These are phyloP conservation scores for Saccharomycopsis sp. DNA, from an alignment of 805 yeast species.

Conservation along the genomic window DNA sequence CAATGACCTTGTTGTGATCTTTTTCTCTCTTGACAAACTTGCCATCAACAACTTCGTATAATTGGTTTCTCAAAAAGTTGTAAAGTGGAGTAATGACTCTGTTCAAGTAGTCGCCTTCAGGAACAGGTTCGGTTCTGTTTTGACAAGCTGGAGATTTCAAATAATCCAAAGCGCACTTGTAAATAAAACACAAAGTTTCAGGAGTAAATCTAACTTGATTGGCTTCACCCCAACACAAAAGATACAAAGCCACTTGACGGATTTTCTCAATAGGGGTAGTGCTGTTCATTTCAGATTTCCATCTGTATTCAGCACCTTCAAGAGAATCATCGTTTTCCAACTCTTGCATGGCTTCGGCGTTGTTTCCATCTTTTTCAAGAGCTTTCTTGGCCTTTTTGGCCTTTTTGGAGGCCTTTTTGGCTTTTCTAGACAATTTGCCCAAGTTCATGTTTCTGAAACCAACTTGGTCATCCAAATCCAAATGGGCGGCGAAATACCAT, in stretches of 20 bases:
- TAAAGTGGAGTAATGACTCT: slow-evolving; percentile 88
- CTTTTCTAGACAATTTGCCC: slow-evolving; percentile 69
- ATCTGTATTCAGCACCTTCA: slow-evolving; percentile 79
- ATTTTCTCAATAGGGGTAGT: slow-evolving; percentile 49
- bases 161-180: slow-evolving; percentile 91
- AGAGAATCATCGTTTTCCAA: slow-evolving; percentile 78
- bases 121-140: slow-evolving; percentile 45
- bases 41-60: slow-evolving; percentile 47
- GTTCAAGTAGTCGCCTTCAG: slow-evolving; percentile 76
- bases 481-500: slow-evolving; percentile 85
- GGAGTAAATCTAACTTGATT: slow-evolving; percentile 80
- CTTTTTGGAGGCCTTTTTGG: slow-evolving; percentile 72
- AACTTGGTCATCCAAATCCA: slow-evolving; percentile 75
- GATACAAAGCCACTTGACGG: slow-evolving; percentile 54
- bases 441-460: slow-evolving; percentile 76
- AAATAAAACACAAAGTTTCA: slow-evolving; percentile 86
- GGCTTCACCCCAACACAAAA: slow-evolving; percentile 71
- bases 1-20: slow-evolving; percentile 62
- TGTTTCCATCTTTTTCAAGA: slow-evolving; percentile 54
- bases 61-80: slow-evolving; percentile 58
- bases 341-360: slow-evolving; percentile 47
- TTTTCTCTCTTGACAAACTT: slow-evolving; percentile 52
- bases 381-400: slow-evolving; percentile 69
- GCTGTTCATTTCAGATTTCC: slow-evolving; percentile 58
- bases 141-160: slow-evolving; percentile 83